Evolutionary conservation across 2,329 filamentous ascomycete species (phyloP), one percentile per base, ranked within the genome.

Genomic region (Penicillium sp.): DNA sequence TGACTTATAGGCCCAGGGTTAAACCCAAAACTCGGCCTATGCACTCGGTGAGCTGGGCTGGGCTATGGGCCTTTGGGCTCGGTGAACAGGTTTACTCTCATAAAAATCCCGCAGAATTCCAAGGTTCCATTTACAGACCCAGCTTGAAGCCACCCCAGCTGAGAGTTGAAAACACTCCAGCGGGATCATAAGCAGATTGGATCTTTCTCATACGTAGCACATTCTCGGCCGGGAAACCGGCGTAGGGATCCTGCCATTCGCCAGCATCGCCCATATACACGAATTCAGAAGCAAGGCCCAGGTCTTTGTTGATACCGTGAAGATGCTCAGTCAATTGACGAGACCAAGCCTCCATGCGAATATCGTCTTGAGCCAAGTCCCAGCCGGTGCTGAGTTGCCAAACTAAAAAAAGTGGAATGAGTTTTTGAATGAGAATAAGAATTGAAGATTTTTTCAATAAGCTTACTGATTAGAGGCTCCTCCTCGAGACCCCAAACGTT

Each of bases 301-400:
- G 61, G 1, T 58, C 57, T 22, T 66, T 56, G 52, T 75, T 75
- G 10, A 66, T 48, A 3, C 48, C 42, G 48, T 77, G 72, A 7
- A 70, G 58, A 14, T 63, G 57, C 13, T 70, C 69, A 1, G 65
- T 50, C 5, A 73, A 50, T 18, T 59, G 54, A 9, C 61, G 66
- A 0, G 66, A 55, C 70, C 72, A 77, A 14, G 62, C 58, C 2
- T 68, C 64, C 18, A 77, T 61, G 0, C 73, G 67, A 5, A 72
- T 53, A 43, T 75, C 73, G 48, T 77, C 73, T 6, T 67, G 59
- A 0, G 63, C 67, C 9, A 68, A 58, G 11, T 53, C 67, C 74
- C 74, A 77, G 0, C 66, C 67, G 0, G 73, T 76, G 16, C 68
- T 67, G 18, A 75, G 56, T 62, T 77, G 73, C 71, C 69, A 76